Evolutionary conservation across 257 asterid species (phyloP).

Genomic region (Forsythia viridissima): DNA sequence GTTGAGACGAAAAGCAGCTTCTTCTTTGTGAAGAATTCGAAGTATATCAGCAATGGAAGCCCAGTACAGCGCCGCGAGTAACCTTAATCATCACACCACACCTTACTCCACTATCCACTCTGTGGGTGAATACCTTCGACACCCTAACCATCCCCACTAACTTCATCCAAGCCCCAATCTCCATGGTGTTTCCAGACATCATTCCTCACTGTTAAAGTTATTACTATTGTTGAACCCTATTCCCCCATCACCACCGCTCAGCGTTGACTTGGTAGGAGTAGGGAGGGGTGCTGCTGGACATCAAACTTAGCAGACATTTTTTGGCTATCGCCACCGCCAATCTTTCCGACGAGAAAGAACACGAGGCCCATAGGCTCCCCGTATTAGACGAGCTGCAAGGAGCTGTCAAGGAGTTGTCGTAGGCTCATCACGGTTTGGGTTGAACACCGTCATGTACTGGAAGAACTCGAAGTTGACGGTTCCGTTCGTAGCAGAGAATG

Average conservation of each 20-base stretch:
- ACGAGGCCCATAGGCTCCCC: conserved; percentile 84
- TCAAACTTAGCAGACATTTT: conserved; percentile 86
- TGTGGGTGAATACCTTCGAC: conserved; percentile 79
- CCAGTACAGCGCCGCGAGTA: conserved; percentile 72
- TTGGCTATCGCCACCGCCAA: conserved; percentile 74
- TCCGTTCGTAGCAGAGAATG: conserved; percentile 75
- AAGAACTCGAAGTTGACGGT: conserved; percentile 80
- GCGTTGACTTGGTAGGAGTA: conserved; percentile 38
- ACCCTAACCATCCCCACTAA: conserved; percentile 85
- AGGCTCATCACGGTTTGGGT: conserved; percentile 90
- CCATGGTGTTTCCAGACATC: conserved; percentile 53
- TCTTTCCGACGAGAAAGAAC: conserved; percentile 87
- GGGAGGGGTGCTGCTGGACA: conserved; percentile 72
- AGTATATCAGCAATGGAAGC: conserved; percentile 63
- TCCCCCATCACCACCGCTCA: conserved; percentile 25
- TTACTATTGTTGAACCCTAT: not conserved
- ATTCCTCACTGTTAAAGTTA: conserved; percentile 4
- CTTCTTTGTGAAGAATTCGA: not conserved
- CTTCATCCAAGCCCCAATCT: conserved; percentile 85
- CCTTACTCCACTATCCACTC: conserved; percentile 61
- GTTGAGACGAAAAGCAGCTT: not conserved
- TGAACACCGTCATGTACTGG: conserved; percentile 81
- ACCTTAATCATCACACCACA: conserved; percentile 75
- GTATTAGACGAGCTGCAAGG: conserved; percentile 78
- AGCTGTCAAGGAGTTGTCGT: too few species aligned